Conservation (phyloP, 495 filamentous ascomycete genomes). For the Penicilliopsis zonata region DNA sequence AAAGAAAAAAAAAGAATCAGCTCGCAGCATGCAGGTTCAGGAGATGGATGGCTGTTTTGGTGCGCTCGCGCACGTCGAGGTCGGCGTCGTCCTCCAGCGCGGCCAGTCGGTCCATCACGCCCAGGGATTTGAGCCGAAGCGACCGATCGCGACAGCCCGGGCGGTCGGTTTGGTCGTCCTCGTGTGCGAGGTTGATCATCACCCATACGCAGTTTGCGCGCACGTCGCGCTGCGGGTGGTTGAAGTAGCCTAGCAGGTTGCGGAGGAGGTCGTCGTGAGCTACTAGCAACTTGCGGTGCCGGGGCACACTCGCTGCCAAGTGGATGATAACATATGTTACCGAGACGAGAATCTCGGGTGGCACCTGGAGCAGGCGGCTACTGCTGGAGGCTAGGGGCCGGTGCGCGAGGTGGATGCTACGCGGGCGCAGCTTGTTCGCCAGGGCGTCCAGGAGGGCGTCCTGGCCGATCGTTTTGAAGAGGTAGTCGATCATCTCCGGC, state of each 20-base stretch:
- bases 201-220: conserved; percentile 68
- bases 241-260: conserved; percentile 45
- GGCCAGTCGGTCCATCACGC: conserved; percentile 55
- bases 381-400: conserved; percentile 19
- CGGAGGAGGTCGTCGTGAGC: conserved; percentile 45
- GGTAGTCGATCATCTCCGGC: conserved; percentile 68
- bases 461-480: conserved; percentile 67
- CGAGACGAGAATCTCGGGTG: conserved; percentile 62
- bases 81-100: conserved; percentile 61
- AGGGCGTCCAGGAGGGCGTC: conserved; percentile 66
- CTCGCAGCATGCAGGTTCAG: conserved; percentile 34
- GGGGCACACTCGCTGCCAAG: conserved; percentile 65
- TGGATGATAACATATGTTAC: conserved; percentile 72
- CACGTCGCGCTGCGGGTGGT: conserved; percentile 55
- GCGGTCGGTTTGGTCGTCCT: conserved; percentile 57
- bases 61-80: conserved; percentile 70
- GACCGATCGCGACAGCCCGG: conserved; percentile 51
- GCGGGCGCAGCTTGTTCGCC: conserved; percentile 54
- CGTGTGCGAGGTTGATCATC: conserved; percentile 70
- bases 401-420: conserved; percentile 28
- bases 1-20: conserved; percentile 8
- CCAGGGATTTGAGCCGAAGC: conserved; percentile 53
- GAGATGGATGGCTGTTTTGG: conserved; percentile 65
- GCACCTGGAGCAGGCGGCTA: conserved; percentile 25
- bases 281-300: conserved; percentile 65